Evolutionary conservation across 2,329 filamentous ascomycete genomes (phyloP).

Genomic region (Trichoderma pleuroti): DNA sequence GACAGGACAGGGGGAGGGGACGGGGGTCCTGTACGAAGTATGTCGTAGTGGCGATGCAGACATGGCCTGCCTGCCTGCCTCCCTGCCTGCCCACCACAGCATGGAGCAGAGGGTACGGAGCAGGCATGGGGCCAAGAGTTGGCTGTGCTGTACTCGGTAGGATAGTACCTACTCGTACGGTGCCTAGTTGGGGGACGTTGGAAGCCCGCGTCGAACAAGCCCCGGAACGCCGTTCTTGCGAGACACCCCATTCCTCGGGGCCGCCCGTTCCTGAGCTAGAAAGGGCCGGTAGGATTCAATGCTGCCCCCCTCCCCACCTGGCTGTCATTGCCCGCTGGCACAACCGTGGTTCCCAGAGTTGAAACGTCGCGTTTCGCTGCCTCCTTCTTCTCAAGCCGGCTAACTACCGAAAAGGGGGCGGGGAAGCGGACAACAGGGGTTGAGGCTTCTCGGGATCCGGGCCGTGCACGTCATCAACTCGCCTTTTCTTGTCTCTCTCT

Average conservation of each 20-base stretch:
- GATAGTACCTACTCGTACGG: background rate
- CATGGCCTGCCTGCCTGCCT: constrained; percentile 13
- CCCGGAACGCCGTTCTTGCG: constrained; percentile 10
- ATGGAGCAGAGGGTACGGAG: background rate
- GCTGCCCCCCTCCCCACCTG: constrained; percentile 1
- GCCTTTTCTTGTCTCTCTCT: constrained; percentile 12
- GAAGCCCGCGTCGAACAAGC: constrained; percentile 1
- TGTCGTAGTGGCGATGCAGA: background rate
- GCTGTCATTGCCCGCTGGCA: constrained; percentile 13
- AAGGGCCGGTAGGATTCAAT: constrained; percentile 3
- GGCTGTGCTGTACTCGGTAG: background rate
- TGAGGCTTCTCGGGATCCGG: constrained; percentile 20
- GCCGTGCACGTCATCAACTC: constrained; percentile 19
- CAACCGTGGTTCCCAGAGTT: background rate
- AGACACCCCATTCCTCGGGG: constrained; percentile 7
- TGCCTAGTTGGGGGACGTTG: background rate
- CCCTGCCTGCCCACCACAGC: constrained; percentile 3
- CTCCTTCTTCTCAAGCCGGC: constrained; percentile 9
- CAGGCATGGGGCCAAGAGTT: background rate
- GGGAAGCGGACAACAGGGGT: constrained; percentile 7
- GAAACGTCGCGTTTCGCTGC: constrained; percentile 17
- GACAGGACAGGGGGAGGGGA: background rate
- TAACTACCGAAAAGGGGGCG: constrained; percentile 20
- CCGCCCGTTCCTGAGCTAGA: constrained; percentile 16
- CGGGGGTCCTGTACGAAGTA: background rate